These are phyloP conservation scores for Penicillium malachiteum DNA, from an alignment of 495 filamentous ascomycete species.

Conservation along the genomic window DNA sequence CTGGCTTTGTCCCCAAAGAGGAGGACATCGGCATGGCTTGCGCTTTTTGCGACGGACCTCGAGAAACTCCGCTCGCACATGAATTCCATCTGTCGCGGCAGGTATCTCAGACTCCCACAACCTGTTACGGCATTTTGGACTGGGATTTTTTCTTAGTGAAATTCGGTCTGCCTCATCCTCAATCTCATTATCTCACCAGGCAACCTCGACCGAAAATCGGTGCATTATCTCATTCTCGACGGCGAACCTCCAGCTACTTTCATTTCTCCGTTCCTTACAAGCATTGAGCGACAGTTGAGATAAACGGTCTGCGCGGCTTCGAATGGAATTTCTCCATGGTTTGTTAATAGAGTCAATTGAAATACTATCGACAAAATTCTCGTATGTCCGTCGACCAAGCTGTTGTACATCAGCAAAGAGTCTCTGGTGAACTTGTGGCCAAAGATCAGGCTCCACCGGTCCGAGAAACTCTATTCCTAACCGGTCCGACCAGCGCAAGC, in stretches of 20 bases:
- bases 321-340: not conserved
- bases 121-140: slow-evolving; percentile 3
- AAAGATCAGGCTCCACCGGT: not conserved
- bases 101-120: slow-evolving; percentile 7
- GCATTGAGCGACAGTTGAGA: too few species aligned
- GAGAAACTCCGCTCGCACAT: not conserved
- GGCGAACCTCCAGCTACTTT: too few species aligned
- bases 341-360: not conserved
- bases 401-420: not conserved
- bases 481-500: not conserved
- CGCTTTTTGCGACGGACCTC: slow-evolving; percentile 1
- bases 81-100: not conserved
- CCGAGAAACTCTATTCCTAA: too few species aligned
- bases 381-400: not conserved
- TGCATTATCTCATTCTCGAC: too few species aligned
- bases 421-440: not conserved
- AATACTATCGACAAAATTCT: not conserved
- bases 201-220: too few species aligned
- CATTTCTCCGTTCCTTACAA: too few species aligned
- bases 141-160: too few species aligned
- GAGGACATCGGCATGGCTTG: slow-evolving; percentile 8
- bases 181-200: too few species aligned
- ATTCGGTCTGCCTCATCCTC: too few species aligned
- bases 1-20: too few species aligned
- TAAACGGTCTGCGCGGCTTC: too few species aligned